Conservation (phyloP, 1,284 basidiomycete genomes). For the Melampsora larici-populina region DNA sequence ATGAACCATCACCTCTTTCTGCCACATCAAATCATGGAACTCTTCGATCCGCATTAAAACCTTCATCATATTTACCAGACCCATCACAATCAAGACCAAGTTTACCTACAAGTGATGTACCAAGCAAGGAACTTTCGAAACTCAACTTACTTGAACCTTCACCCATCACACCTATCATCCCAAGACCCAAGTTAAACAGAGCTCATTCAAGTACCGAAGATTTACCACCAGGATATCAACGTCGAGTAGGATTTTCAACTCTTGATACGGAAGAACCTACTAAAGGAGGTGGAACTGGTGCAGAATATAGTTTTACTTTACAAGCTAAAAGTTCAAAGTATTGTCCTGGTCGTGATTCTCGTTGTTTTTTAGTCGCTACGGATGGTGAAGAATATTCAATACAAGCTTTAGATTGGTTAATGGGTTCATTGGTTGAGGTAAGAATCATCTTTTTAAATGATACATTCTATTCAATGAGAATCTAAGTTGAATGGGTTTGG, state of each 20-base stretch:
- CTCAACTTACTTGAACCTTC: background rate
- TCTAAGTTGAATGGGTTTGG: background rate
- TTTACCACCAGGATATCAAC: constrained; percentile 40
- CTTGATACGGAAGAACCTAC: constrained; percentile 41
- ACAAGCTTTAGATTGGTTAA: constrained; percentile 40
- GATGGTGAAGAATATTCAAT: constrained; percentile 43
- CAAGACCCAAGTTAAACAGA: constrained; percentile 17
- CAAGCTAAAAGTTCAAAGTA: constrained; percentile 43
- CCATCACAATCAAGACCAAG: background rate
- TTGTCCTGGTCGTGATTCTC: constrained; percentile 30
- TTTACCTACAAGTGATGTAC: background rate
- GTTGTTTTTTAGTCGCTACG: constrained; percentile 38
- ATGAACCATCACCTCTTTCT: background rate
- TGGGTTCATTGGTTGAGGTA: constrained; percentile 43
- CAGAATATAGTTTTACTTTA: constrained; percentile 43
- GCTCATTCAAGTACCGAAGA: constrained; percentile 32
- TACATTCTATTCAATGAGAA: too few relatives aligned
- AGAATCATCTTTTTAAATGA: background rate
- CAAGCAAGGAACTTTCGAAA: background rate
- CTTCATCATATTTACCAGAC: background rate
- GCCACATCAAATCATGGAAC: background rate
- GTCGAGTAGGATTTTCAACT: constrained; percentile 40
- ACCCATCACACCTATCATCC: background rate
- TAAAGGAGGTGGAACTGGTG: constrained; percentile 33
- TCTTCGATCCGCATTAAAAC: background rate